Evolutionary conservation across 2,329 filamentous ascomycete genomes (phyloP).

Genomic region (Ampelomyces quisqualis): DNA sequence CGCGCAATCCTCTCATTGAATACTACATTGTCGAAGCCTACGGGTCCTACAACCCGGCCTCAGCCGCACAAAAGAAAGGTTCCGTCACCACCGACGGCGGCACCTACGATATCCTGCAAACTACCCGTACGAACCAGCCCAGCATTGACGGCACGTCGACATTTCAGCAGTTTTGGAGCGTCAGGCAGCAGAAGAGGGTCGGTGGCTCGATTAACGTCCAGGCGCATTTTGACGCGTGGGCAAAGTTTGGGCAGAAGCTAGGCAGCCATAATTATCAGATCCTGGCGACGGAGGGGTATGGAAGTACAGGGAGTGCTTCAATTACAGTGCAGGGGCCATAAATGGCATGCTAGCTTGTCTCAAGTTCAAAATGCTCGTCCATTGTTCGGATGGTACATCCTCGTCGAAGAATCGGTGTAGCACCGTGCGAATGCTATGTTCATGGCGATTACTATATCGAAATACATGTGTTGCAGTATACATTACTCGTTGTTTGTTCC

Average conservation of each 20-base stretch:
- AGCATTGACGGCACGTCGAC: conserved; percentile 57
- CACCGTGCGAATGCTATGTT: no score
- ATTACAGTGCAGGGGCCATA: conserved; percentile 46
- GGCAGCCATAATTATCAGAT: conserved; percentile 57
- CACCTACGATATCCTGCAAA: conserved; percentile 55
- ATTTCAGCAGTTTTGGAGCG: conserved; percentile 58
- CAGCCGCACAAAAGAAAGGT: conserved; percentile 52
- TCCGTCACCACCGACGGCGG: conserved; percentile 55
- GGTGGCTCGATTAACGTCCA: conserved; percentile 53
- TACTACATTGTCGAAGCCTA: conserved; percentile 61
- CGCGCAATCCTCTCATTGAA: conserved; percentile 55
- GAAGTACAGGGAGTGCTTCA: conserved; percentile 51
- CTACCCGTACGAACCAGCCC: conserved; percentile 54
- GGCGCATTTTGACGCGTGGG: conserved; percentile 59
- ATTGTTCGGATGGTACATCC: no score
- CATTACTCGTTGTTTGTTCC: no score
- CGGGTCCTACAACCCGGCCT: conserved; percentile 53
- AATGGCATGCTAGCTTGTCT: no score
- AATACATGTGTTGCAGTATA: no score
- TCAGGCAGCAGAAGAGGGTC: conserved; percentile 53
- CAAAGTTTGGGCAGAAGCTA: conserved; percentile 50
- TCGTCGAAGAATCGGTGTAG: no score
- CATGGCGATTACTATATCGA: no score
- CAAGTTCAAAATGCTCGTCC: no score
- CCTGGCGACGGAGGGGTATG: conserved; percentile 57